Evolutionary conservation across 176 grass and related monocot species (phyloP).

Genomic region (Musa beccarii): DNA sequence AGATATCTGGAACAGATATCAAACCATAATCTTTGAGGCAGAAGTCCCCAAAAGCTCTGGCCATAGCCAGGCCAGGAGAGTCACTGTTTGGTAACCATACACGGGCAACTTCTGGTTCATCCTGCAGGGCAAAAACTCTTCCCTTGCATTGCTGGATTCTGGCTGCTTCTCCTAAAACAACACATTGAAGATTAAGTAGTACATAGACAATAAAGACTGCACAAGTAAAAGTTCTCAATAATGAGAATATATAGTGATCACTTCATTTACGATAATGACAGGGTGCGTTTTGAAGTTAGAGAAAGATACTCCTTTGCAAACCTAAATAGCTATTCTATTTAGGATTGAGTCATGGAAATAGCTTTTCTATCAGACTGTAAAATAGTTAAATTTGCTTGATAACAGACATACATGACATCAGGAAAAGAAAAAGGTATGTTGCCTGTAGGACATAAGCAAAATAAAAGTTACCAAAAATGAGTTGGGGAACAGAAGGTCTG

Average conservation of each 20-base stretch:
- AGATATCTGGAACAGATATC: slow-evolving; percentile 11
- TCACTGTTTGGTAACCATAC: slow-evolving; percentile 7
- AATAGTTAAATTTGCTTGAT: background rate
- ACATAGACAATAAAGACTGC: background rate
- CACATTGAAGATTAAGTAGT: background rate
- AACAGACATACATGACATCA: background rate
- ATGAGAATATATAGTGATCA: background rate
- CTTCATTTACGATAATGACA: background rate
- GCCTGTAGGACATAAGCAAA: background rate
- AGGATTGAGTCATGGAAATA: no score
- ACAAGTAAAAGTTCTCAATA: background rate
- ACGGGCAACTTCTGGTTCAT: background rate
- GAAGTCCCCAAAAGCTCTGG: slow-evolving; percentile 7
- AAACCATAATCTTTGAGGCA: slow-evolving; percentile 13
- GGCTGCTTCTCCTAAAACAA: slow-evolving; percentile 6
- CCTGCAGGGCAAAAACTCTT: slow-evolving; percentile 6
- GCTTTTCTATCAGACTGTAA: background rate
- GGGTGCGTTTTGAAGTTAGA: background rate
- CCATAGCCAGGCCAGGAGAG: slow-evolving; percentile 1
- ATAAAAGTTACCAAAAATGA: background rate
- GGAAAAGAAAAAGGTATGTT: background rate
- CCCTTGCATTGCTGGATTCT: slow-evolving; percentile 11
- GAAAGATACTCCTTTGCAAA: no score
- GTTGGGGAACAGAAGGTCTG: background rate
- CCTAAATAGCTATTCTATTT: no score